Conservation (phyloP, 371 early-diverging fungal species). For the Apophysomyces ossiformis region DNA sequence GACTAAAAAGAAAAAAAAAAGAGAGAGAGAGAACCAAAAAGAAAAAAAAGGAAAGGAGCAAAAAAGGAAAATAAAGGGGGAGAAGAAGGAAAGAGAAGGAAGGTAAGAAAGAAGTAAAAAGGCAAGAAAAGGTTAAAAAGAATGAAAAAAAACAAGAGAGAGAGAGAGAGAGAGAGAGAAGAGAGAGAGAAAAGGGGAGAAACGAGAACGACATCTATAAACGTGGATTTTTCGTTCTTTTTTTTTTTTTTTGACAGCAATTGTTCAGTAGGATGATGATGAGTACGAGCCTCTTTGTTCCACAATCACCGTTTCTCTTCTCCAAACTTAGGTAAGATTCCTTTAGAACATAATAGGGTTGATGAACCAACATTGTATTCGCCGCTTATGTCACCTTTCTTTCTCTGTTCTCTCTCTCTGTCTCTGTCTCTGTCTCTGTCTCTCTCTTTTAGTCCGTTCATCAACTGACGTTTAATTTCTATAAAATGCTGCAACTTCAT, state of each 20-base stretch:
- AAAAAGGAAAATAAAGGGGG: background rate
- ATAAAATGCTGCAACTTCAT: background rate
- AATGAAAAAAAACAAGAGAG: background rate
- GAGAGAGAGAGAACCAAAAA: slow-evolving; percentile 16
- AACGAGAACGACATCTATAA: background rate
- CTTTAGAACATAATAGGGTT: background rate
- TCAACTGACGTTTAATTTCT: background rate
- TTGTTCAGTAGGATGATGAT: background rate
- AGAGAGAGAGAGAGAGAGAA: slow-evolving; percentile 4
- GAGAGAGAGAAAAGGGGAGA: background rate
- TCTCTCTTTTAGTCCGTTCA: background rate
- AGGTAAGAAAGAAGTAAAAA: background rate
- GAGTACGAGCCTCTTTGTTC: background rate
- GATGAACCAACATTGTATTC: slow-evolving; percentile 1
- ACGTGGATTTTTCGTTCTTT: slow-evolving; percentile 12
- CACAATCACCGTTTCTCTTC: background rate
- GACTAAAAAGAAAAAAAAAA: slow-evolving; percentile 7
- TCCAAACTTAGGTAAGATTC: slow-evolving; percentile 1
- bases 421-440: background rate
- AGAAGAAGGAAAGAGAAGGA: background rate
- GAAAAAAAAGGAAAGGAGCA: slow-evolving; percentile 14
- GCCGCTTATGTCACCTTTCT: background rate
- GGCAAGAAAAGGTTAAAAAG: too few species aligned
- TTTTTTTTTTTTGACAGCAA: slow-evolving; percentile 14
- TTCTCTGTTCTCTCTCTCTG: background rate